A percentile compares a stretch with the other conserved stretches of the same genome.
These are phyloP conservation scores for Hyaloperonospora brassicae DNA, from an alignment of 352 stramenopile genomes.

Conservation along the genomic window DNA sequence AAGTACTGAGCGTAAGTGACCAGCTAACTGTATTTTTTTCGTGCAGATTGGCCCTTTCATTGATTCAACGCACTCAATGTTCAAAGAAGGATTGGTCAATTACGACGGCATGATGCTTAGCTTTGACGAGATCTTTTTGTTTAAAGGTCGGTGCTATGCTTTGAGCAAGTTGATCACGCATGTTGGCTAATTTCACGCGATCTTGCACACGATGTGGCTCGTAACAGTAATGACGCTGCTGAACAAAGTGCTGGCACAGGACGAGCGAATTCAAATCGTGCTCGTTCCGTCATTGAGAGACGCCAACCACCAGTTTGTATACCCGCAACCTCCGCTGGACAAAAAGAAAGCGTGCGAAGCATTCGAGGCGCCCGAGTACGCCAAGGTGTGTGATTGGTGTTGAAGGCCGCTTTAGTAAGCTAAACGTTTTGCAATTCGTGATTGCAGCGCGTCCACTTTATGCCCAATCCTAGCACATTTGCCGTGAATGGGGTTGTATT, in stretches of 20 bases:
- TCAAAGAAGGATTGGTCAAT: constrained; percentile 74
- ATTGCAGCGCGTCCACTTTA: constrained; percentile 86
- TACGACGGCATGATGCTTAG: constrained; percentile 77
- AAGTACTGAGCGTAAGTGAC: neutral
- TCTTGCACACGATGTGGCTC: neutral
- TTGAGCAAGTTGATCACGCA: too few species aligned
- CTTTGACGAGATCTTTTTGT: constrained; percentile 82
- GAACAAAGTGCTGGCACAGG: constrained; percentile 49
- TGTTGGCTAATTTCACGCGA: neutral
- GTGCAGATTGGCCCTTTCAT: constrained; percentile 92
- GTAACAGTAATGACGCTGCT: constrained; percentile 62
- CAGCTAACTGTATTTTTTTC: neutral
- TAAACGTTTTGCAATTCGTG: constrained; percentile 1
- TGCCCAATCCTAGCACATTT: constrained; percentile 94
- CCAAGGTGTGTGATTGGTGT: constrained; percentile 36
- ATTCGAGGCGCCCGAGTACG: constrained; percentile 45
- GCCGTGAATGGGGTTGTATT: constrained; percentile 92
- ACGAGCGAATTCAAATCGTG: constrained; percentile 78
- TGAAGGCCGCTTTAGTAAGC: neutral
- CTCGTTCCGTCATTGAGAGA: constrained; percentile 94
- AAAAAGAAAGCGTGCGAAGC: constrained; percentile 75
- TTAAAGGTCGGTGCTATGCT: constrained; percentile 47
- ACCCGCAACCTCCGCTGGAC: constrained; percentile 90
- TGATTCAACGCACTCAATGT: constrained; percentile 86
- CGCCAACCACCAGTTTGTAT: constrained; percentile 92